These are phyloP conservation scores for Suzukiozyma palmioleophila DNA, from an alignment of 1,139 yeast genomes.

Conservation along the genomic window DNA sequence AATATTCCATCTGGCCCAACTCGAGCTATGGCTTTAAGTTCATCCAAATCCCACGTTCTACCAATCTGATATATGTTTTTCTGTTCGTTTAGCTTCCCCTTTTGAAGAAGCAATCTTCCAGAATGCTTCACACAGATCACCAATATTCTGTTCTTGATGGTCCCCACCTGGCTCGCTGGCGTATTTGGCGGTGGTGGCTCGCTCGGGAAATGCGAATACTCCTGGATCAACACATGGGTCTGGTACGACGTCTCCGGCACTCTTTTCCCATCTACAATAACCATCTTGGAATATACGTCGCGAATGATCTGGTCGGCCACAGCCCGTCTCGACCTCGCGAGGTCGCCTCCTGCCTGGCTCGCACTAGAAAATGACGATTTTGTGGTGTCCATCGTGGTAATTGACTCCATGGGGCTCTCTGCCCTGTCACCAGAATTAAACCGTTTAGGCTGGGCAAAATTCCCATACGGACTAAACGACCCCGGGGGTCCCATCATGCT, in stretches of 20 bases:
- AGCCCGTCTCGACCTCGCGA: neutral
- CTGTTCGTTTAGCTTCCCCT: slow-evolving; percentile 76
- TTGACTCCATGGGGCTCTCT: slow-evolving; percentile 2
- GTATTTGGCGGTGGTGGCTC: slow-evolving; percentile 35
- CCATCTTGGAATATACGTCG: slow-evolving; percentile 25
- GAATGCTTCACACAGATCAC: slow-evolving; percentile 39
- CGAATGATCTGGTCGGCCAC: slow-evolving; percentile 20
- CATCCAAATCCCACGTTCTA: slow-evolving; percentile 86
- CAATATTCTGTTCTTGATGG: slow-evolving; percentile 36
- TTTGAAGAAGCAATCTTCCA: slow-evolving; percentile 74
- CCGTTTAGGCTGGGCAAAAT: neutral
- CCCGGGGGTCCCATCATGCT: too few relatives aligned
- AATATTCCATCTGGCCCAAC: slow-evolving; percentile 54
- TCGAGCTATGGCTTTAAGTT: slow-evolving; percentile 54
- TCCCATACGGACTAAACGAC: neutral
- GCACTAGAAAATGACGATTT: neutral
- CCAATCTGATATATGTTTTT: slow-evolving; percentile 80
- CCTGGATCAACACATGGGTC: slow-evolving; percentile 36
- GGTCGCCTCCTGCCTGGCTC: neutral
- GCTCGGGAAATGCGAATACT: slow-evolving; percentile 36
- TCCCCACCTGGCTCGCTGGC: slow-evolving; percentile 28
- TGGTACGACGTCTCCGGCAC: slow-evolving; percentile 33
- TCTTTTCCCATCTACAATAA: slow-evolving; percentile 19
- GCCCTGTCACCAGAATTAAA: neutral
- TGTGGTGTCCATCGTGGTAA: neutral